Conservation (phyloP, 805 yeast genomes). For the Candida tammaniensis region DNA sequence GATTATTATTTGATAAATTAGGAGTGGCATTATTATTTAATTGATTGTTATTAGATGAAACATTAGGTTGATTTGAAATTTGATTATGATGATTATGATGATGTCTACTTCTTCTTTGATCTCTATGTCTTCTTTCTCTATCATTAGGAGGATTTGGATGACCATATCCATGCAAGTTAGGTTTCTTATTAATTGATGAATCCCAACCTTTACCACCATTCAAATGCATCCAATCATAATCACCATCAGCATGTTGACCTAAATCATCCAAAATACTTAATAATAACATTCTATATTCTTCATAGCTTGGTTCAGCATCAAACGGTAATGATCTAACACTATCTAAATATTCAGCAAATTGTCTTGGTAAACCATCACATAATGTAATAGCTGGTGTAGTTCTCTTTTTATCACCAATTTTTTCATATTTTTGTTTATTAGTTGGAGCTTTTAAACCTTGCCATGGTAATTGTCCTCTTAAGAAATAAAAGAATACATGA, state of each 20-base stretch:
- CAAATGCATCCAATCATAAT: slow-evolving; percentile 96
- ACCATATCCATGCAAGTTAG: slow-evolving; percentile 93
- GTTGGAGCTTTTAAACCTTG: slow-evolving; percentile 98
- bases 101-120: slow-evolving; percentile 43
- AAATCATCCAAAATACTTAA: slow-evolving; percentile 55
- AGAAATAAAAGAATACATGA: slow-evolving; percentile 92
- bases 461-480: slow-evolving; percentile 96
- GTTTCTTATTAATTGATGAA: slow-evolving; percentile 80
- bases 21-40: slow-evolving; percentile 1
- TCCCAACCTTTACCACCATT: slow-evolving; percentile 98
- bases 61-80: slow-evolving; percentile 15
- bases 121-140: slow-evolving; percentile 45
- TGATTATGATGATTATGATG: slow-evolving; percentile 17
- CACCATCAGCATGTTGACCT: slow-evolving; percentile 72
- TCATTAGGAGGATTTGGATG: slow-evolving; percentile 78
- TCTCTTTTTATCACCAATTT: slow-evolving; percentile 94
- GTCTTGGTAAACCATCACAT: slow-evolving; percentile 86
- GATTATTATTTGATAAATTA: background rate
- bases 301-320: slow-evolving; percentile 94
- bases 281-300: slow-evolving; percentile 61
- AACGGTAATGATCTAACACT: slow-evolving; percentile 85
- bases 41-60: slow-evolving; percentile 14
- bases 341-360: slow-evolving; percentile 87
- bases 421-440: slow-evolving; percentile 95
- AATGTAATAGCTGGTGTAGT: slow-evolving; percentile 82